A percentile compares a stretch with the other conserved stretches of the same genome.
Evolutionary conservation across 345 rosid species (phyloP).

Genomic region (Pelargonium nanum): DNA sequence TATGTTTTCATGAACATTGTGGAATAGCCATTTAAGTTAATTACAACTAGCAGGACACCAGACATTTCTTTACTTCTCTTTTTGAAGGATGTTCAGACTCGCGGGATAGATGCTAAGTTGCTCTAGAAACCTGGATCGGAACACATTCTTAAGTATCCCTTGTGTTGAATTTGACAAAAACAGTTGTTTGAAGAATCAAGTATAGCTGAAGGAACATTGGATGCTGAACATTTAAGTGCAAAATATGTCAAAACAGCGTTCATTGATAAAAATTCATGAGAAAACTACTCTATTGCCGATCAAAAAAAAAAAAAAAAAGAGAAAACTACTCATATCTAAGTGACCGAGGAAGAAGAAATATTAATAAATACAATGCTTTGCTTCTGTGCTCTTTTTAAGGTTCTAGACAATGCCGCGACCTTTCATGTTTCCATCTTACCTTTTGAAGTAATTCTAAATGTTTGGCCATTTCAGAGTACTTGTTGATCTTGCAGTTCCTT

Average conservation of each 20-base stretch:
- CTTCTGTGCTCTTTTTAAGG: background rate
- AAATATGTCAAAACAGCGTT: background rate
- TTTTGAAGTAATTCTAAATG: background rate
- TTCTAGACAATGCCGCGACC: background rate
- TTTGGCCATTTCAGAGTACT: constrained; percentile 39
- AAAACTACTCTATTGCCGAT: too few relatives aligned
- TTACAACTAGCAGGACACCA: too few relatives aligned
- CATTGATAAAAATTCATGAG: background rate
- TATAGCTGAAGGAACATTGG: background rate
- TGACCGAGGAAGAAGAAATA: background rate
- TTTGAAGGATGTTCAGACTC: too few relatives aligned
- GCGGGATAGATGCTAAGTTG: too few relatives aligned
- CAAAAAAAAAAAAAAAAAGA: too few relatives aligned
- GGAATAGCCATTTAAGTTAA: too few relatives aligned
- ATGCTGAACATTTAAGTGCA: background rate
- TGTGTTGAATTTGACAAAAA: too few relatives aligned
- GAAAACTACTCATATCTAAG: background rate
- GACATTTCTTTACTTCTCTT: too few relatives aligned
- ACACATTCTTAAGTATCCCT: too few relatives aligned
- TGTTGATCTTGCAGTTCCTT: constrained; percentile 75
- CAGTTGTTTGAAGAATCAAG: too few relatives aligned
- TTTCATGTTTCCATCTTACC: background rate
- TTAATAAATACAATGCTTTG: background rate
- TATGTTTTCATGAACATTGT: too few relatives aligned
- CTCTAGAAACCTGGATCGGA: too few relatives aligned